A percentile compares a stretch with the other conserved stretches of the same genome.
Evolutionary conservation across 176 grass and related monocot species (phyloP).

Genomic region (Sorghum bicolor): Sorghum_bicolor_NCBIv3 NC_012879.2:3136001-3136500

Average conservation of each 20-base stretch:
- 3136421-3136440: conserved; percentile 44
- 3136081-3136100: conserved; percentile 21
- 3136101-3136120: not conserved
- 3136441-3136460: conserved; percentile 39
- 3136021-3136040: not conserved
- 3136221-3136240: conserved; percentile 7
- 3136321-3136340: conserved; percentile 22
- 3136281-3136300: conserved; percentile 86
- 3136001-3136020: conserved; percentile 15
- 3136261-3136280: conserved; percentile 66
- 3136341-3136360: conserved; percentile 60
- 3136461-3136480: conserved; percentile 66
- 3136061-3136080: not conserved
- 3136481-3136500: conserved; percentile 47
- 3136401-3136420: conserved; percentile 53
- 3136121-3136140: conserved; percentile 15
- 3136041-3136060: not conserved
- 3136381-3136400: conserved; percentile 46
- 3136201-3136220: conserved; percentile 24
- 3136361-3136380: conserved; percentile 65
- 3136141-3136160: conserved; percentile 51
- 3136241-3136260: conserved; percentile 61
- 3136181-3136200: conserved; percentile 51
- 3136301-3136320: conserved; percentile 82
- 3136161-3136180: conserved; percentile 48